Conservation (phyloP, 2,329 filamentous ascomycete species). For the Kalaharituber pfeilii region DNA sequence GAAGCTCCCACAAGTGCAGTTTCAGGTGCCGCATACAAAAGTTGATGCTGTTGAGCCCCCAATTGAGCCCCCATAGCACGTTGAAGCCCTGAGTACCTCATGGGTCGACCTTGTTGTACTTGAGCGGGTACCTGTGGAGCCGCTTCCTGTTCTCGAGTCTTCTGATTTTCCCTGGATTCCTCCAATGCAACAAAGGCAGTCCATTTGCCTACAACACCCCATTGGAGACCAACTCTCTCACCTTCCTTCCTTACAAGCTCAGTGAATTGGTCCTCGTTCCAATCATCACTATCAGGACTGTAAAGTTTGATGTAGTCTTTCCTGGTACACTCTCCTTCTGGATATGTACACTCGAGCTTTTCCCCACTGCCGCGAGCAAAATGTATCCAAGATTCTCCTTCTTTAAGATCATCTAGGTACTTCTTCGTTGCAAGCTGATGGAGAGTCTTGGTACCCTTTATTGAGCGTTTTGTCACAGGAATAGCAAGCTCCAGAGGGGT, state of each 20-base stretch:
- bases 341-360: conserved; percentile 37
- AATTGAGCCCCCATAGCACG: too few relatives aligned
- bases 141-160: too few relatives aligned
- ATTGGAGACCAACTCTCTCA: conserved; percentile 45
- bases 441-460: conserved; percentile 35
- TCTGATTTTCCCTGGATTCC: too few relatives aligned
- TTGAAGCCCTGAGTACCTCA: too few relatives aligned
- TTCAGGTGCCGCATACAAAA: too few relatives aligned
- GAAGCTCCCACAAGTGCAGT: background rate
- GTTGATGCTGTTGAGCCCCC: too few relatives aligned
- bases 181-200: conserved; percentile 54
- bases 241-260: conserved; percentile 39
- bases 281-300: background rate
- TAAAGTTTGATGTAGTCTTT: conserved; percentile 26
- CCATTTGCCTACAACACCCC: conserved; percentile 52
- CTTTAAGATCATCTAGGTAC: conserved; percentile 50
- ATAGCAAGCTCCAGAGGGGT: conserved; percentile 44
- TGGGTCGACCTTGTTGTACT: too few relatives aligned
- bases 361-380: background rate
- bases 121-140: too few relatives aligned
- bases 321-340: conserved; percentile 31
- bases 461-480: conserved; percentile 36
- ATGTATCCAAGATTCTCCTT: conserved; percentile 43
- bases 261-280: background rate
- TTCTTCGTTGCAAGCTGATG: conserved; percentile 56